These are phyloP conservation scores for Termitomyces sp. DNA, from an alignment of 768 basidiomycete species.

Conservation along the genomic window DNA sequence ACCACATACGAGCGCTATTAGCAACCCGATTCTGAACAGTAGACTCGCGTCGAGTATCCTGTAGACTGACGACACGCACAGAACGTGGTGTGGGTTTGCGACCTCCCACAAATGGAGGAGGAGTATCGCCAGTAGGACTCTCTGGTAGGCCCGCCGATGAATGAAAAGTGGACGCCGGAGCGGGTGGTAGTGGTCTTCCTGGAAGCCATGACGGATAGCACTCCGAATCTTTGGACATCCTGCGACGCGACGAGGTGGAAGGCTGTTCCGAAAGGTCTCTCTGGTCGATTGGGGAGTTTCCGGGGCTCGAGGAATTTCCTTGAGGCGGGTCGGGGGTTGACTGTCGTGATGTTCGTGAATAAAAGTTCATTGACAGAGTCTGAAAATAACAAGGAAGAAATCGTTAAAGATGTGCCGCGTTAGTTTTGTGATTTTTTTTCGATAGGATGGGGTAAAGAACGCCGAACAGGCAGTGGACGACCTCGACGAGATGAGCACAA, in stretches of 20 bases:
- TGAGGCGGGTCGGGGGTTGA: slow-evolving; percentile 27
- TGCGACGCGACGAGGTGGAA: slow-evolving; percentile 29
- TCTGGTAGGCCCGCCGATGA: slow-evolving; percentile 45
- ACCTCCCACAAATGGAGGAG: slow-evolving; percentile 47
- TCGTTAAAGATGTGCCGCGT: slow-evolving; percentile 29
- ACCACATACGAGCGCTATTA: slow-evolving; percentile 52
- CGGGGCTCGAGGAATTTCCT: slow-evolving; percentile 23
- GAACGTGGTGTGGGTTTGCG: slow-evolving; percentile 78
- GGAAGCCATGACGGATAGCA: slow-evolving; percentile 88
- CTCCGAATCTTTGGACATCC: slow-evolving; percentile 48
- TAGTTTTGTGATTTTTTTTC: slow-evolving; percentile 19
- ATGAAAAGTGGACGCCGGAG: slow-evolving; percentile 68
- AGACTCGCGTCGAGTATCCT: slow-evolving; percentile 49
- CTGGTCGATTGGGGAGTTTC: slow-evolving; percentile 21
- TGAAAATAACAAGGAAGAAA: slow-evolving; percentile 7
- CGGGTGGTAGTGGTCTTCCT: slow-evolving; percentile 70
- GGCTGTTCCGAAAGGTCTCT: slow-evolving; percentile 26
- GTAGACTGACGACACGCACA: slow-evolving; percentile 75
- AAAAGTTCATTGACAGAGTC: slow-evolving; percentile 22
- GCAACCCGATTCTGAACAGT: slow-evolving; percentile 48
- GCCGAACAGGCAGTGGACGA: slow-evolving; percentile 16
- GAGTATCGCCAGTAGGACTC: slow-evolving; percentile 27
- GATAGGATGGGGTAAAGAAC: slow-evolving; percentile 17
- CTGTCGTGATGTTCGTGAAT: slow-evolving; percentile 38
- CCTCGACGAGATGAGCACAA: slow-evolving; percentile 18